Base-by-base conservation (phyloP, 352 stramenopile species). In the Pythium volutum region DNA sequence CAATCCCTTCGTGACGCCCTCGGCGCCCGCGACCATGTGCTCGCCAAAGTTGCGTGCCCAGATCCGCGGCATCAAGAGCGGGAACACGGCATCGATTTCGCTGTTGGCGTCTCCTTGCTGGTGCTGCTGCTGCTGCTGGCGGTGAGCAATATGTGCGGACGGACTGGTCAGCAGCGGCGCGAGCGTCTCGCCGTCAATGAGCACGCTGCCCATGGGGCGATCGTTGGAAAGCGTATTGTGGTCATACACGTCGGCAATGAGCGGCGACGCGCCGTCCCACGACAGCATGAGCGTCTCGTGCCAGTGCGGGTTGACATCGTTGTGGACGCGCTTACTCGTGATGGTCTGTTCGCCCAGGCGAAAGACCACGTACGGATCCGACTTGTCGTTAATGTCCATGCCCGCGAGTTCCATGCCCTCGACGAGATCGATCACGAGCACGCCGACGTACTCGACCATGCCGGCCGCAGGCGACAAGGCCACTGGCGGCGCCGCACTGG, bases 391-490 rank as follows among this genome's bases (percentile, higher is more conserved):
- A 50, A 91, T 86, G 64, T 89, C 82, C 75, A 91, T 85, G 9
- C 69, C 77, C 1, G 74, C 80, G 18, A 93, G 74, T 15, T 79
- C 63, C n/a, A 76, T 64, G 1, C 78, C 84, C 36, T 88, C 80
- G 16, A 89, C 55, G 29, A 93, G 67, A 46, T 88, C 73, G 59
- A 93, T 88, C 45, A 84, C 64, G 41, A 93, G 62, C n/a, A 93
- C 81, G 10, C 81, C 84, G 18, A 89, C 70, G 64, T 90, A 93
- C 71, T 93, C 84, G 55, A 93, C 72, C 84, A 93, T 93, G 20
- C 84, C 54, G n/a, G 55, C 22, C 0, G 47, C 12, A 25, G 16
- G 48, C 5, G 16, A 29, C 23, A 47, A 22, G 18, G 29, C 22
- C 25, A 16, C n/a, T 4, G 26, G 23, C n/a, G 45, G 27, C 3